phyloP scores from a whole-genome alignment of 257 asterid species.

The Haberlea rhodopensis region DNA sequence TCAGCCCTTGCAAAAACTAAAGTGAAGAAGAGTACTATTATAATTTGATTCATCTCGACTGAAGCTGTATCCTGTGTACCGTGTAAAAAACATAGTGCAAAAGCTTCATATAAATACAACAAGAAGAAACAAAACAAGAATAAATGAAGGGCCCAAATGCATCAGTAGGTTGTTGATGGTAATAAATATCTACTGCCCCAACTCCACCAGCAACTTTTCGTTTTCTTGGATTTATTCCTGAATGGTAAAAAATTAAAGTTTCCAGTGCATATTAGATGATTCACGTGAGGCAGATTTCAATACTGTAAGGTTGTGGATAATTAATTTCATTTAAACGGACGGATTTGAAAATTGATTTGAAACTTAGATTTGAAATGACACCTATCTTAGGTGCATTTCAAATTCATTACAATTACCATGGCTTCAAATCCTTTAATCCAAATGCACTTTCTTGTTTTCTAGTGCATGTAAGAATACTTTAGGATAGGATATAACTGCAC shows the following conservation, averaged over 20 bases:
- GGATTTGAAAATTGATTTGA: no score
- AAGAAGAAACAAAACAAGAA: constrained; percentile 7
- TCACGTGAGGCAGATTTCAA: neutral
- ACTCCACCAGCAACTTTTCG: neutral
- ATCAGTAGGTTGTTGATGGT: constrained; percentile 51
- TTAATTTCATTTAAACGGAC: no score
- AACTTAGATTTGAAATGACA: no score
- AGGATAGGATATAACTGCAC: no score
- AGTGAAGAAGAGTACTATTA: constrained; percentile 35
- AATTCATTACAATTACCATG: no score
- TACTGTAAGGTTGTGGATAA: no score
- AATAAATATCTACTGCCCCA: constrained; percentile 26
- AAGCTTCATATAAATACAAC: constrained; percentile 40
- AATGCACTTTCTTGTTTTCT: no score
- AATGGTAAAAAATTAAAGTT: neutral
- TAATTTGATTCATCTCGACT: constrained; percentile 34
- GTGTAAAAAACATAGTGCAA: constrained; percentile 13
- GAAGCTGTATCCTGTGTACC: constrained; percentile 10
- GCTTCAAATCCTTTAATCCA: no score
- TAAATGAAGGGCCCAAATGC: constrained; percentile 58
- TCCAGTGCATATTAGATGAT: neutral
- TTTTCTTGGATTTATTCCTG: constrained; percentile 25
- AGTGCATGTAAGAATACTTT: no score
- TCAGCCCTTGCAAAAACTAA: constrained; percentile 37
- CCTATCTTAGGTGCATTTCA: no score